These are phyloP conservation scores for Serendipita sp. DNA, from an alignment of 768 basidiomycete species.

Conservation along the genomic window DNA sequence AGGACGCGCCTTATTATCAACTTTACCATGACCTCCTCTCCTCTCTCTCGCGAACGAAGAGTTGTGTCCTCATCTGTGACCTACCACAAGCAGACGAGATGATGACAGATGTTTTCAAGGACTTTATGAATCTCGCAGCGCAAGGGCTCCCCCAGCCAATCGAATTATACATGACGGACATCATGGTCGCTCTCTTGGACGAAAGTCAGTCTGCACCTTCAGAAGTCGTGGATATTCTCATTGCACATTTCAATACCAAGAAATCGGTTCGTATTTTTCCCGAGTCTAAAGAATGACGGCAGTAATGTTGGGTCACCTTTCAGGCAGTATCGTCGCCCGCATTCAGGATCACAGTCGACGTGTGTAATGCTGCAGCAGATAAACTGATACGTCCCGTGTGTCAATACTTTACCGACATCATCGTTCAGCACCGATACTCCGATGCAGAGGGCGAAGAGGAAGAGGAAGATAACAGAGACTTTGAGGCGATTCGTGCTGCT, in stretches of 20 bases:
- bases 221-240: slow-evolving; percentile 63
- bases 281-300: background rate
- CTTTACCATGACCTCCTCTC: slow-evolving; percentile 95
- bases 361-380: slow-evolving; percentile 72
- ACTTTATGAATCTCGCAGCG: slow-evolving; percentile 67
- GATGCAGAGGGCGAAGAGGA: slow-evolving; percentile 30
- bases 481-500: slow-evolving; percentile 47
- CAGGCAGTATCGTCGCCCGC: slow-evolving; percentile 60
- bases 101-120: slow-evolving; percentile 66
- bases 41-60: slow-evolving; percentile 85
- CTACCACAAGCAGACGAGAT: slow-evolving; percentile 76
- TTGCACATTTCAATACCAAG: slow-evolving; percentile 71
- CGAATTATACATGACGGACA: slow-evolving; percentile 74
- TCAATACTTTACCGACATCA: slow-evolving; percentile 34
- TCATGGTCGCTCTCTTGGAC: slow-evolving; percentile 78
- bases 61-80: slow-evolving; percentile 85
- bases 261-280: slow-evolving; percentile 38
- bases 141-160: slow-evolving; percentile 61
- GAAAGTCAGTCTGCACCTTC: slow-evolving; percentile 64
- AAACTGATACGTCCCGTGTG: slow-evolving; percentile 80
- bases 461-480: slow-evolving; percentile 34
- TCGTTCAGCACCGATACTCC: slow-evolving; percentile 38
- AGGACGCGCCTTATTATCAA: slow-evolving; percentile 72
- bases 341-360: slow-evolving; percentile 66
- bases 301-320: background rate